phyloP scores from a whole-genome alignment of 768 basidiomycete species.

The Royoungia palumana region DNA sequence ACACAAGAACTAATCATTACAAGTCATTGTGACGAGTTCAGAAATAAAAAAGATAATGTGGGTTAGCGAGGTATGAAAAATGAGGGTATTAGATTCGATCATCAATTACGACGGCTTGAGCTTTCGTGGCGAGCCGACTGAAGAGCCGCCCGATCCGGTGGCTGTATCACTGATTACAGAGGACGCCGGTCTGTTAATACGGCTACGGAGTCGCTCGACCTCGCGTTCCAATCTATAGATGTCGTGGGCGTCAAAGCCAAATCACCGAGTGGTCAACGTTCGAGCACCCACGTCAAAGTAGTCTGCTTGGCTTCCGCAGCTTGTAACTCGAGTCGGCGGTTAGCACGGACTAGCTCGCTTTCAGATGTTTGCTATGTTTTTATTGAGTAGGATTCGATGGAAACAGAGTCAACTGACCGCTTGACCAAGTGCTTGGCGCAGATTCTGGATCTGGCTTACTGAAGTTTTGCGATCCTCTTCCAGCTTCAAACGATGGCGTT shows the following conservation, averaged over 20 bases:
- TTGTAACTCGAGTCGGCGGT: constrained; percentile 75
- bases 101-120: constrained; percentile 19
- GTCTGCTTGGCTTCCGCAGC: constrained; percentile 71
- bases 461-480: constrained; percentile 64
- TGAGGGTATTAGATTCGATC: background rate
- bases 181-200: constrained; percentile 57
- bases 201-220: constrained; percentile 64
- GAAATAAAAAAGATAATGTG: background rate
- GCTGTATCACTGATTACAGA: constrained; percentile 27
- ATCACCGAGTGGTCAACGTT: constrained; percentile 3
- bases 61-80: background rate
- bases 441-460: constrained; percentile 52
- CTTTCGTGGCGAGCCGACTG: constrained; percentile 30
- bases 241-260: constrained; percentile 1
- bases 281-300: constrained; percentile 59
- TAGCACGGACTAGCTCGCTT: constrained; percentile 62
- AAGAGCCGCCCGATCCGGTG: constrained; percentile 20
- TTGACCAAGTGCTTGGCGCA: constrained; percentile 59
- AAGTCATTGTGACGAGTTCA: background rate
- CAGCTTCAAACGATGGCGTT: constrained; percentile 56
- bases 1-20: constrained; percentile 22
- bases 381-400: background rate
- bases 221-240: constrained; percentile 56
- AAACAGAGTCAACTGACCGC: constrained; percentile 44
- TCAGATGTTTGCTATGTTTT: constrained; percentile 62